These are phyloP conservation scores for Escovopsis weberi DNA, from an alignment of 2,329 filamentous ascomycete genomes.

Conservation along the genomic window DNA sequence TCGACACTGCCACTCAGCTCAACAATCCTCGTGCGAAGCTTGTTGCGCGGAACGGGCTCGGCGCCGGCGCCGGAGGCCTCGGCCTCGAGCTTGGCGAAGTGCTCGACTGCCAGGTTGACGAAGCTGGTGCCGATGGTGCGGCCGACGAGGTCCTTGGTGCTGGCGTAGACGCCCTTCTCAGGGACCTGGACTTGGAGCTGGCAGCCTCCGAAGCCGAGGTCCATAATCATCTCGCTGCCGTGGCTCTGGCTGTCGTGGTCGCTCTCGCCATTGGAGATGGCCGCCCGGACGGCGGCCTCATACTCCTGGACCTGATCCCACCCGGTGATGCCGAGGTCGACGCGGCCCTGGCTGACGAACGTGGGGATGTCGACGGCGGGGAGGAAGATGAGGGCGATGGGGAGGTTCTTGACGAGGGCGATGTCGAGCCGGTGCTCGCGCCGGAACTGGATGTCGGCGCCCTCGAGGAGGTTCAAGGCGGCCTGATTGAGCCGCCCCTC, in stretches of 20 bases:
- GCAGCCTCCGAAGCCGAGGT: slow-evolving; percentile 81
- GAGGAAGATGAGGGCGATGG: slow-evolving; percentile 90
- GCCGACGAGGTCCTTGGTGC: slow-evolving; percentile 67
- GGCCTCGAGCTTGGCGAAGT: slow-evolving; percentile 67
- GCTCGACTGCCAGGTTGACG: slow-evolving; percentile 65
- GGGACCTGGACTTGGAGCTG: slow-evolving; percentile 96
- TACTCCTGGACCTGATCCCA: slow-evolving; percentile 87
- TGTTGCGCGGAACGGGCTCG: slow-evolving; percentile 20
- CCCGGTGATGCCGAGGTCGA: slow-evolving; percentile 90
- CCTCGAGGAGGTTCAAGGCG: slow-evolving; percentile 78
- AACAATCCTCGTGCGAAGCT: slow-evolving; percentile 75
- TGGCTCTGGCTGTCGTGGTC: slow-evolving; percentile 34
- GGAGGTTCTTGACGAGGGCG: slow-evolving; percentile 91
- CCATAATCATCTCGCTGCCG: slow-evolving; percentile 73
- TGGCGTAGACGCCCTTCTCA: slow-evolving; percentile 58
- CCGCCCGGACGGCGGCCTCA: slow-evolving; percentile 46
- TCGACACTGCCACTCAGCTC: slow-evolving; percentile 95
- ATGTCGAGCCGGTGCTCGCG: slow-evolving; percentile 93
- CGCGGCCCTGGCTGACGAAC: slow-evolving; percentile 87
- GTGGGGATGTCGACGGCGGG: slow-evolving; percentile 95
- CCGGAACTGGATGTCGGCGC: slow-evolving; percentile 92
- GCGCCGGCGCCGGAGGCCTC: slow-evolving; percentile 29
- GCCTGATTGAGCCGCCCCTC: slow-evolving; percentile 88
- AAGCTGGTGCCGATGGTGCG: slow-evolving; percentile 96
- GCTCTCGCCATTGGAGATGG: slow-evolving; percentile 32